Percentiles rank a stretch among this genome's conserved stretches.
Conservation (phyloP, 139 green algal genomes). For the Chlamydomonas incerta region DNA sequence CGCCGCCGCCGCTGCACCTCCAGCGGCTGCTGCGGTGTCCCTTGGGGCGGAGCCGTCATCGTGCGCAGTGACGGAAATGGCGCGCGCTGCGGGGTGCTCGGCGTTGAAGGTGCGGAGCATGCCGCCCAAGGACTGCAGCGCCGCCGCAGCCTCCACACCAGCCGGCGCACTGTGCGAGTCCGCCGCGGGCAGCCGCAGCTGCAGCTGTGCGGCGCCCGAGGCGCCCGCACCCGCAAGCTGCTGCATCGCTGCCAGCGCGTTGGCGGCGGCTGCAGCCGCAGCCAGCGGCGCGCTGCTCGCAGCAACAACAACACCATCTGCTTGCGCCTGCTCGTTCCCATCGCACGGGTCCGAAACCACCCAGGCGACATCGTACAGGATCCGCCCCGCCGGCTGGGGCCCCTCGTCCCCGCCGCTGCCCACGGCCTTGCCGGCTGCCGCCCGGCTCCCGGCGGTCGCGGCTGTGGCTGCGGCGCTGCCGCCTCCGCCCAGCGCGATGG, state of each 20-base stretch:
- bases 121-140: slow-evolving; percentile 34
- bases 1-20: too few relatives aligned
- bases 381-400: background rate
- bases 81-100: slow-evolving; percentile 32
- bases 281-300: too few relatives aligned
- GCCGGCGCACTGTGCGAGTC: background rate
- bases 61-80: slow-evolving; percentile 9
- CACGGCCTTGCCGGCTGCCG: background rate
- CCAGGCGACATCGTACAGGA: slow-evolving; percentile 55
- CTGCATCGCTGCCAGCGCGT: slow-evolving; percentile 25
- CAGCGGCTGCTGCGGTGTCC: too few relatives aligned
- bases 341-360: slow-evolving; percentile 3
- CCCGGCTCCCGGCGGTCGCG: background rate
- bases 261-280: background rate
- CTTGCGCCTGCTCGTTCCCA: background rate
- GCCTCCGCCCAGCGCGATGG: slow-evolving; percentile 1
- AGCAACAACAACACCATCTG: too few relatives aligned
- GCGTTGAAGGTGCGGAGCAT: slow-evolving; percentile 64
- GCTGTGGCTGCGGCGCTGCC: background rate
- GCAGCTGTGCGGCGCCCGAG: background rate
- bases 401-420: too few relatives aligned
- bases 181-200: background rate
- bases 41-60: too few relatives aligned
- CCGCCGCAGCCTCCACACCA: background rate
- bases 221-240: background rate